Evolutionary conservation across 768 basidiomycete genomes (phyloP), one percentile per base, ranked within the genome.

Genomic region (Leccinum subgranulosum): DNA sequence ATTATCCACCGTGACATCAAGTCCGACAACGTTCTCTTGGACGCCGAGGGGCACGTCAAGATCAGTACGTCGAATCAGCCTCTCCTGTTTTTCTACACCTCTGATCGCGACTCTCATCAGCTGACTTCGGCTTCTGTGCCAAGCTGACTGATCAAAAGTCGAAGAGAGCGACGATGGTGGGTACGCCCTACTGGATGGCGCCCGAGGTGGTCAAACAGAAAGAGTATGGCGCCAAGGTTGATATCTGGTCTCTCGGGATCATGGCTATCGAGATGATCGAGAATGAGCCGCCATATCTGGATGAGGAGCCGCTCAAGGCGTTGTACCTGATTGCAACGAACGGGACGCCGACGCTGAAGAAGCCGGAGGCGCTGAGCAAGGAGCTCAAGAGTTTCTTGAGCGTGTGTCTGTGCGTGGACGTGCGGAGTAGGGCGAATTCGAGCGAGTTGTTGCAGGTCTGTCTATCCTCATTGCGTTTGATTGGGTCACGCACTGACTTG

Each of bases 201-300:
- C 94, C 94, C n/a, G 94, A 97, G 72, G 93, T 97, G 53, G 94
- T 97, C 66, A 95, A 94, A 75, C 91, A 94, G 72, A 95, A 96
- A 74, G 93, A 94, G 73, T 97, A 97, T 67, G 94, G 94, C 48
- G 92, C 93, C 25, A 96, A 96, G 73, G 94, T 96, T 21, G 94
- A 96, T 66, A 93, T 97, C 51, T 97, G 94, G 94, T 94, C 92
- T 12, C 82, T 97, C 9, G 94, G 94, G 5, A 97, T 98, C 75
- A 95, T 97, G 94, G 94, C 94, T 5, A 98, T 98, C 59, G 93
- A 98, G 80, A 98, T 98, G 95, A 95, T 98, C 61, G 94, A 98
- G 73, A 94, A 93, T 66, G 94, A 97, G 73, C 94, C 94, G 2
- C 94, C 94, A 6, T 96, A 97, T 71, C 79, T 98, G 41, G 93